phyloP scores from a whole-genome alignment of 192 early-diverging fungal species.

The Gorgonomyces haynaldii region DNA sequence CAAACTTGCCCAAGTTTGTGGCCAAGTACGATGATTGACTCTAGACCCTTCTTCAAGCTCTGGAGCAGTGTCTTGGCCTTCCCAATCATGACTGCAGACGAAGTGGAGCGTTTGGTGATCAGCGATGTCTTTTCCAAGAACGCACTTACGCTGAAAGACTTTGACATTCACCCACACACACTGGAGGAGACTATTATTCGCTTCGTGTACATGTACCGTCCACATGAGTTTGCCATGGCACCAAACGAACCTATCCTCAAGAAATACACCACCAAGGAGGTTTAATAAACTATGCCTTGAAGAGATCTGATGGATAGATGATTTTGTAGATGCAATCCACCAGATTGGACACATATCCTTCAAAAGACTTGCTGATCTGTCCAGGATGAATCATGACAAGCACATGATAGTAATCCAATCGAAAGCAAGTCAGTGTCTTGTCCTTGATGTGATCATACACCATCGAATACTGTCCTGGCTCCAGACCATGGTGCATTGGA shows the following conservation, averaged over 20 bases:
- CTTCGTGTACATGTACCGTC: conserved; percentile 72
- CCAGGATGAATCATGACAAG: no score
- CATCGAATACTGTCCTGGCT: no score
- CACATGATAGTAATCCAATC: no score
- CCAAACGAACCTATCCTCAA: conserved; percentile 26
- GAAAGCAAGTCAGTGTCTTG: no score
- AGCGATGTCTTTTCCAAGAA: conserved; percentile 57
- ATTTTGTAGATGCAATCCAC: no score
- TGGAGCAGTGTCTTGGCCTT: conserved; percentile 53
- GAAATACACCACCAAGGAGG: conserved; percentile 2
- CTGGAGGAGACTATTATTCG: conserved; percentile 74
- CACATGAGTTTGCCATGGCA: conserved; percentile 16
- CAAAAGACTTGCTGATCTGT: no score
- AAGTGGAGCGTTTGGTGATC: conserved; percentile 71
- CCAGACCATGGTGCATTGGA: no score
- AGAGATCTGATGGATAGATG: no score
- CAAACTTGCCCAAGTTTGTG: conserved; percentile 61
- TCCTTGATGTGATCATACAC: no score
- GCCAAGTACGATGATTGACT: conserved; percentile 35
- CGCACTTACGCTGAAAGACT: conserved; percentile 73
- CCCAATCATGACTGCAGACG: conserved; percentile 73
- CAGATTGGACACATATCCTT: no score
- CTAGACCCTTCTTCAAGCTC: conserved; percentile 39
- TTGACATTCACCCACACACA: conserved; percentile 67
- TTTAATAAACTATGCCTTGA: no score